Evolutionary conservation across 108 stramenopile genomes (phyloP).

Genomic region (Asterionellopsis glacialis): DNA sequence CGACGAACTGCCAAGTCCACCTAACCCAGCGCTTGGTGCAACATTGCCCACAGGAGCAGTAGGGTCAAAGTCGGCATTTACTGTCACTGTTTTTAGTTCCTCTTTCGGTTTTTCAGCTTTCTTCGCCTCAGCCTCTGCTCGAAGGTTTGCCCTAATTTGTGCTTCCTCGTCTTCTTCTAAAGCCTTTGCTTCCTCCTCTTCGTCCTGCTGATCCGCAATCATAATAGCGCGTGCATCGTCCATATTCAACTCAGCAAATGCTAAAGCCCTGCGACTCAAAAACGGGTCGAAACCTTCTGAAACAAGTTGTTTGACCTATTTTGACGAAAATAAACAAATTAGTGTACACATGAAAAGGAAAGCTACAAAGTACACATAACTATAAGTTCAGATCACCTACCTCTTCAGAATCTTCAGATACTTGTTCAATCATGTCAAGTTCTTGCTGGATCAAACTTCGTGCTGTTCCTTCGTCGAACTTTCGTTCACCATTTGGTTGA

Average conservation of each 20-base stretch:
- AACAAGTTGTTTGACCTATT: slow-evolving; percentile 25
- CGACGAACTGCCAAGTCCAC: slow-evolving; percentile 10
- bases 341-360: too few relatives aligned
- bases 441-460: slow-evolving; percentile 64
- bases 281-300: slow-evolving; percentile 66
- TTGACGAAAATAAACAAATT: slow-evolving; percentile 9
- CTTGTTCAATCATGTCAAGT: slow-evolving; percentile 49
- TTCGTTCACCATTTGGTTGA: slow-evolving; percentile 12
- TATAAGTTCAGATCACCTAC: slow-evolving; percentile 13
- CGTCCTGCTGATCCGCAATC: slow-evolving; percentile 77
- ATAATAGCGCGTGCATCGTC: slow-evolving; percentile 82
- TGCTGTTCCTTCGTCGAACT: slow-evolving; percentile 58
- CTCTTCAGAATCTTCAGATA: slow-evolving; percentile 56
- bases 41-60: slow-evolving; percentile 9
- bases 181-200: slow-evolving; percentile 44
- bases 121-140: slow-evolving; percentile 11
- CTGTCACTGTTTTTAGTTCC: slow-evolving; percentile 44
- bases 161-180: slow-evolving; percentile 15
- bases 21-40: background rate
- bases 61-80: slow-evolving; percentile 76
- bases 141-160: slow-evolving; percentile 12
- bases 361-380: too few relatives aligned
- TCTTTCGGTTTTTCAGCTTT: slow-evolving; percentile 10
- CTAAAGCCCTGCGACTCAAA: slow-evolving; percentile 64
- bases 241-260: slow-evolving; percentile 73